Percentiles rank a stretch among this genome's conserved stretches.
Evolutionary conservation across 192 early-diverging fungal genomes (phyloP).

Genomic region (Coemansia sp.): DNA sequence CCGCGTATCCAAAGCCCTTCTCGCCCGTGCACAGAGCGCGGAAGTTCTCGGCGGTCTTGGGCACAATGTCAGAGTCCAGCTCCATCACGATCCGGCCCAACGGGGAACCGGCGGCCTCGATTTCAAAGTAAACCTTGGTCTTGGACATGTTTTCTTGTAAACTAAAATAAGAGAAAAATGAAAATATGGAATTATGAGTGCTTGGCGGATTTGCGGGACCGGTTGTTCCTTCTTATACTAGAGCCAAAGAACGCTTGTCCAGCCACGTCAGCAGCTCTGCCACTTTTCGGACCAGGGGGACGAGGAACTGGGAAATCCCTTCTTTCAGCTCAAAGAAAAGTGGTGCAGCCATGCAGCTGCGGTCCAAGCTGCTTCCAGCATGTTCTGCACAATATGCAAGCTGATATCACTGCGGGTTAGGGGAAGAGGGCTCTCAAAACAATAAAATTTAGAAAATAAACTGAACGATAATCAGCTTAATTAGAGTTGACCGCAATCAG

Average conservation of each 20-base stretch:
- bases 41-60: conserved; percentile 96
- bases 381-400: not conserved
- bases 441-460: not conserved
- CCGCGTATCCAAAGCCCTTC: conserved; percentile 61
- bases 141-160: not conserved
- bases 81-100: conserved; percentile 43
- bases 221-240: not conserved
- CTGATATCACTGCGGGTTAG: conserved; percentile 9
- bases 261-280: not conserved
- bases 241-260: not conserved
- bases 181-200: not conserved
- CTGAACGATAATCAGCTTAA: not conserved
- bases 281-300: not conserved
- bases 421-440: not conserved
- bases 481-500: conserved; percentile 58
- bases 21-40: conserved; percentile 60
- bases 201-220: not conserved
- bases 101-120: conserved; percentile 19
- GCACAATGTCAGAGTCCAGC: conserved; percentile 75
- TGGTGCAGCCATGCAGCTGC: not conserved
- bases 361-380: conserved; percentile 4
- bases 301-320: not conserved
- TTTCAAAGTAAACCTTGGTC: conserved; percentile 50
- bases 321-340: not conserved
- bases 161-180: not conserved